Conservation (phyloP, 164 flowering plant genomes). For the Euptelea pleiosperma region DNA sequence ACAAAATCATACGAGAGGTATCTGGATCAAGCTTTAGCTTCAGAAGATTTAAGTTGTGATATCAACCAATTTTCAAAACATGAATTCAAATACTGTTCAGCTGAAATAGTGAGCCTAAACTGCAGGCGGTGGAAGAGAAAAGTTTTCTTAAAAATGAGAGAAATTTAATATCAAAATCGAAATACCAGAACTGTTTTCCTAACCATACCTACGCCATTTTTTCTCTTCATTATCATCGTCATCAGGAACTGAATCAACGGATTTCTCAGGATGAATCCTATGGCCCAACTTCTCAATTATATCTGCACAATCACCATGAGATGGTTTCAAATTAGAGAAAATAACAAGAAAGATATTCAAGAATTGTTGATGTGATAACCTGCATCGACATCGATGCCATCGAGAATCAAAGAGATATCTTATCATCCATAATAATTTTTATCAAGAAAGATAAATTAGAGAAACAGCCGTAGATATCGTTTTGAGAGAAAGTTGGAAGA, state of each 20-base stretch:
- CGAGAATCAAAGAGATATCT: too few relatives aligned
- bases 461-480: neutral
- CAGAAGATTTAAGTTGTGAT: too few relatives aligned
- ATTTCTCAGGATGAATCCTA: slow-evolving; percentile 38
- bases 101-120: too few relatives aligned
- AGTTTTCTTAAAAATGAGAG: neutral
- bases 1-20: too few relatives aligned
- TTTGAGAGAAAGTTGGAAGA: neutral
- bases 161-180: neutral
- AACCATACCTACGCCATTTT: slow-evolving; percentile 69
- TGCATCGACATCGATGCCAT: too few relatives aligned
- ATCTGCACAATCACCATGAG: slow-evolving; percentile 33
- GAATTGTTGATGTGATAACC: too few relatives aligned
- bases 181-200: neutral
- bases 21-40: too few relatives aligned
- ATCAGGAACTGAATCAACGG: slow-evolving; percentile 16
- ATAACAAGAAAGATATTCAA: too few relatives aligned
- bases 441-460: neutral
- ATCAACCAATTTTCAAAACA: too few relatives aligned
- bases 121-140: neutral
- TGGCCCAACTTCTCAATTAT: slow-evolving; percentile 56
- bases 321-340: neutral
- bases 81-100: too few relatives aligned
- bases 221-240: slow-evolving; percentile 65
- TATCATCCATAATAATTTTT: too few relatives aligned